Base-by-base conservation (phyloP, 2,329 filamentous ascomycete species). In the Harringtonia aguacate region DNA sequence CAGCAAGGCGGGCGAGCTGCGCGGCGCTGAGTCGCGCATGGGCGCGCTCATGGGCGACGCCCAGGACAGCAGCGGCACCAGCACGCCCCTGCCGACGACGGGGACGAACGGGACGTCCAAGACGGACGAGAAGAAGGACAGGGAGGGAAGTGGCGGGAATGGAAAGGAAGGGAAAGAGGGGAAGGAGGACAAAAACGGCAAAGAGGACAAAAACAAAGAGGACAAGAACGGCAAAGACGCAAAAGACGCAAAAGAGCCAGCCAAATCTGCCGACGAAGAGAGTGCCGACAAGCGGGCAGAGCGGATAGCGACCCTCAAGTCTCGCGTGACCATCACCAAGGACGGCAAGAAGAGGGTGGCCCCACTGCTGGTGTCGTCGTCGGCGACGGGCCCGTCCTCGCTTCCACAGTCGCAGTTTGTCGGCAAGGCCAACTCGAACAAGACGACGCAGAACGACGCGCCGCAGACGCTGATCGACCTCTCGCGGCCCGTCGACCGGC, bases 281-380 rank as follows among this genome's bases (percentile, higher is more conserved):
- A 63, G 61, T 9, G 67, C 67, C 1, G 71, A 76, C 50, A 76
- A 78, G 58, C 58, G 66, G 4, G 72, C 68, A 1, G 68, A 75
- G 47, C 64, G 73, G 47, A 70, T 77, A 55, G 71, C 67, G 49
- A 69, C 69, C 54, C 64, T 97, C 50, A 97, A 97, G 63, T 86
- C 90, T 49, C 77, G 92, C 42, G 89, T 97, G 4, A 95, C 90
- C 0, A 82, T 95, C 48, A 94, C 87, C 0, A 97, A 95, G 60
- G 90, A 98, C 52, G 92, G 92, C 27, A 97, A 92, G 66, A 98
- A 98, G 66, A 78, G 92, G 44, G 90, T 98, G 44, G 86, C 88
- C 4, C 92, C 92, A 2, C 70, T 98, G 50, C 72, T 98, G 13
- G 86, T 98, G 8, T 94, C 90, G 1, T 88, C 87, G 0, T 90